Evolutionary conservation across 2,329 filamentous ascomycete species (phyloP).

Genomic region (Alternaria postmessia): DNA sequence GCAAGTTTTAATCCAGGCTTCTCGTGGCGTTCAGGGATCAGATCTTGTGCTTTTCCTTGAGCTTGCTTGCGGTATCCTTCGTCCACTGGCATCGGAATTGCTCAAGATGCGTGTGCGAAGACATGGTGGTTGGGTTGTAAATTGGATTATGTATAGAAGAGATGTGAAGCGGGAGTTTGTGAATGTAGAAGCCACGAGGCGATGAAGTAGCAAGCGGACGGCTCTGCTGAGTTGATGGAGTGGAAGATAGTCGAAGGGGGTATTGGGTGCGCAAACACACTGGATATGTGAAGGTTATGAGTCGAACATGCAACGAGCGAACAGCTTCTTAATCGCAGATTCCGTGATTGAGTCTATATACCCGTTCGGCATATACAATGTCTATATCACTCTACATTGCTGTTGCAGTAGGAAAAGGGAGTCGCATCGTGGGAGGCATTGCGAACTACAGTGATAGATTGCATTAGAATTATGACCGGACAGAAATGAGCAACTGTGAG

Average conservation of each 20-base stretch:
- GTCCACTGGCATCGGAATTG: slow-evolving; percentile 15
- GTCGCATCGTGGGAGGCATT: not conserved
- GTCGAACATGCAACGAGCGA: not conserved
- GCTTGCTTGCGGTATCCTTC: slow-evolving; percentile 24
- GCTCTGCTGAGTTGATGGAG: not conserved
- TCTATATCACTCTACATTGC: not conserved
- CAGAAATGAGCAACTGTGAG: not conserved
- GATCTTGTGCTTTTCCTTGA: slow-evolving; percentile 22
- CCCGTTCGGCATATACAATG: not conserved
- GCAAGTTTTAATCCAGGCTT: slow-evolving; percentile 24
- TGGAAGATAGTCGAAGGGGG: not conserved
- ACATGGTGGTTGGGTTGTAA: not conserved
- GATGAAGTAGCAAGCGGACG: not conserved
- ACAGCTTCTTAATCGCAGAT: not conserved
- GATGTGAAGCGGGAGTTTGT: slow-evolving; percentile 7
- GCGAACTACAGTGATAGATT: not conserved
- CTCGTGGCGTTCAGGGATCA: slow-evolving; percentile 16
- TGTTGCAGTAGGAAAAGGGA: not conserved
- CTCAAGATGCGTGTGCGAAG: not conserved
- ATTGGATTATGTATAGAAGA: not conserved
- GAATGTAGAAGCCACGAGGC: not conserved
- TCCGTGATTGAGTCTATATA: not conserved
- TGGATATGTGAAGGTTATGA: slow-evolving; percentile 5
- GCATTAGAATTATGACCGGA: not conserved
- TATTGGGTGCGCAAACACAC: not conserved